A percentile compares a stretch with the other conserved stretches of the same genome.
Evolutionary conservation across 2,329 filamentous ascomycete species (phyloP).

Genomic region (Scolecobasidium constrictum): DNA sequence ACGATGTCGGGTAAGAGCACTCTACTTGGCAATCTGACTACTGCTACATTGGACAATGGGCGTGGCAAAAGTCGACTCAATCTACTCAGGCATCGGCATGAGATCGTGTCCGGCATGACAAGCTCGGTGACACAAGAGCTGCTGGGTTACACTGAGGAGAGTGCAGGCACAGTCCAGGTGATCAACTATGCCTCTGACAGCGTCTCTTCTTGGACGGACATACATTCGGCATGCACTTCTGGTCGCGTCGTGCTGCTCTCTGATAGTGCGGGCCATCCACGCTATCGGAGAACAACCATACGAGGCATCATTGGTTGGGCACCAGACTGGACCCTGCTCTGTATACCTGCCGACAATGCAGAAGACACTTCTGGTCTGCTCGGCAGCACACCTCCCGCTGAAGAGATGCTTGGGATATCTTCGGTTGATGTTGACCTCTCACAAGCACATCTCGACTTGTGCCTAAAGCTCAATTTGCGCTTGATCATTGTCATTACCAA

Average conservation of each 20-base stretch:
- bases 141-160: conserved; percentile 57
- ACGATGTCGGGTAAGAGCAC: conserved; percentile 91
- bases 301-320: conserved; percentile 91
- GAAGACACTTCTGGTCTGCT: conserved; percentile 34
- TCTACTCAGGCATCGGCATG: conserved; percentile 83
- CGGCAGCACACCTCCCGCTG: conserved; percentile 37
- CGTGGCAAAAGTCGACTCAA: conserved; percentile 81
- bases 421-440: conserved; percentile 58
- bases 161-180: conserved; percentile 29
- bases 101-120: conserved; percentile 82
- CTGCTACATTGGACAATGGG: conserved; percentile 81
- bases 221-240: conserved; percentile 65
- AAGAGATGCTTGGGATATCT: conserved; percentile 36
- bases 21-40: conserved; percentile 76
- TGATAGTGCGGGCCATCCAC: conserved; percentile 83
- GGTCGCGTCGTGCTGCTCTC: conserved; percentile 78
- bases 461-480: conserved; percentile 67
- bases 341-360: conserved; percentile 69
- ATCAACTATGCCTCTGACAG: conserved; percentile 82
- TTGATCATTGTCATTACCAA: conserved; percentile 82
- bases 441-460: conserved; percentile 72
- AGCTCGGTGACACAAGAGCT: conserved; percentile 92
- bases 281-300: conserved; percentile 80
- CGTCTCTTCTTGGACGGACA: conserved; percentile 87
- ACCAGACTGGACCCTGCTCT: conserved; percentile 85